Base-by-base conservation (phyloP, 352 stramenopile genomes). In the Phytopythium helicoides region DNA sequence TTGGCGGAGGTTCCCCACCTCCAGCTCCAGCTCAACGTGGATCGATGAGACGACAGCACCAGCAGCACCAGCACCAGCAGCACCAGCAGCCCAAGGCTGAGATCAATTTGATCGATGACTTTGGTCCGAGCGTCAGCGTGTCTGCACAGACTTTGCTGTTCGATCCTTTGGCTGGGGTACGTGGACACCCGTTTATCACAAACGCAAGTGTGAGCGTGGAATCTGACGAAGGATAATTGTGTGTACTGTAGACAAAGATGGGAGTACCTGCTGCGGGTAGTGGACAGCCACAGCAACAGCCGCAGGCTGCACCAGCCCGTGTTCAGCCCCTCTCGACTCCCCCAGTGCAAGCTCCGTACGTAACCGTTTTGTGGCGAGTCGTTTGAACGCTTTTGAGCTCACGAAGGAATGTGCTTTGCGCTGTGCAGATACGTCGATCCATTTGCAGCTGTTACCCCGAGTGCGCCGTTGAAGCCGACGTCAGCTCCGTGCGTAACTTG, bases 51-150 rank as follows among this genome's bases (percentile, higher is more conserved):
- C 49, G 47, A 12, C 57, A 59, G 11, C 41, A 47, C 16, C 62
- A 56, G 40, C 60, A 26, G 16, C 48, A 52, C 15, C 57, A 59
- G 11, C 41, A 47, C 16, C 62, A 56, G 40, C 60, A 53, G 54
- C 55, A 21, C 18, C 64, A 44, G 56, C 66, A 53, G 40, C 68
- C 31, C 68, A 67, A 89, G 44, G 59, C 62, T 6, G 79, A 92
- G 49, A 87, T 94, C 54, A 87, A 94, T 44, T 52, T 94, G 33
- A 78, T 94, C 33, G 83, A 84, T 41, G 81, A 91, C 42, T 86
- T 85, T 57, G 72, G 60, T 1, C 75, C 82, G 1, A 81, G 54
- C 25, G 64, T 87, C 35, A 88, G 60, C 23, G 68, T 88, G 7
- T 76, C 83, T 5, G 83, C 73, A 21, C 78, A 90, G 55, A 53